Percentiles rank a stretch among this genome's conserved stretches.
phyloP scores from a whole-genome alignment of 345 rosid species.

The Melaleuca alternifolia region DNA sequence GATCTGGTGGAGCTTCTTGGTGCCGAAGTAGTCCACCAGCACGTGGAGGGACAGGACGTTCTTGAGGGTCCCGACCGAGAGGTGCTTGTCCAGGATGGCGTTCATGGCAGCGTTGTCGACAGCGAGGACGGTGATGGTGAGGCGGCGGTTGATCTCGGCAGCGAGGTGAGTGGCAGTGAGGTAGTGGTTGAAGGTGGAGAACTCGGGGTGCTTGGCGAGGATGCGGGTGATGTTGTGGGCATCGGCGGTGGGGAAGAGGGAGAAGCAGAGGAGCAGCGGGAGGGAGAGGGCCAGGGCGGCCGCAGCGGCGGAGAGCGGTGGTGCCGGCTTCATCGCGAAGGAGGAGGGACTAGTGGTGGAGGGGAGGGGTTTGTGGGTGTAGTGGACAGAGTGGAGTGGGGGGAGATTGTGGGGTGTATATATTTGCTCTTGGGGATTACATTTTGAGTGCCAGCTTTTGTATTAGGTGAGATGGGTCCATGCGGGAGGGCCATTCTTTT shows the following conservation, averaged over 20 bases:
- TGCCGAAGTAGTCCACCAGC: slow-evolving; percentile 79
- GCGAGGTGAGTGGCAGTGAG: slow-evolving; percentile 80
- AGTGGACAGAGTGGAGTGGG: slow-evolving; percentile 1
- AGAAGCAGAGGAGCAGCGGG: neutral
- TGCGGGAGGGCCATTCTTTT: neutral
- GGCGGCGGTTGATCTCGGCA: slow-evolving; percentile 67
- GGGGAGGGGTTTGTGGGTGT: neutral
- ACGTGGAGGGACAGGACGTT: slow-evolving; percentile 87
- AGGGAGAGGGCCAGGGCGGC: neutral
- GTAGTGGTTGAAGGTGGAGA: slow-evolving; percentile 97
- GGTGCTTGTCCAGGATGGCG: slow-evolving; percentile 46
- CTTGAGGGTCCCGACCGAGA: slow-evolving; percentile 55
- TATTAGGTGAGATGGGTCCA: slow-evolving; percentile 7
- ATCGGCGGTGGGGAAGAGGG: neutral
- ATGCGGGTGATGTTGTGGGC: slow-evolving; percentile 82
- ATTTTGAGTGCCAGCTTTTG: slow-evolving; percentile 12
- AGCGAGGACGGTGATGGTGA: slow-evolving; percentile 80
- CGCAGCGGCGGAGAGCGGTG: neutral
- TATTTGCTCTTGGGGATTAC: slow-evolving; percentile 14
- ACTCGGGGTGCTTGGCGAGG: slow-evolving; percentile 59
- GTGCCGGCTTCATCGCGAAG: slow-evolving; percentile 11
- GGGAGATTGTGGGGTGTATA: slow-evolving; percentile 12
- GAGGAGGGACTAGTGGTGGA: neutral
- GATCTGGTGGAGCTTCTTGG: slow-evolving; percentile 90
- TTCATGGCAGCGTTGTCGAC: slow-evolving; percentile 83